Conservation (phyloP, 2,329 filamentous ascomycete genomes). For the Arthroderma sp. region DNA sequence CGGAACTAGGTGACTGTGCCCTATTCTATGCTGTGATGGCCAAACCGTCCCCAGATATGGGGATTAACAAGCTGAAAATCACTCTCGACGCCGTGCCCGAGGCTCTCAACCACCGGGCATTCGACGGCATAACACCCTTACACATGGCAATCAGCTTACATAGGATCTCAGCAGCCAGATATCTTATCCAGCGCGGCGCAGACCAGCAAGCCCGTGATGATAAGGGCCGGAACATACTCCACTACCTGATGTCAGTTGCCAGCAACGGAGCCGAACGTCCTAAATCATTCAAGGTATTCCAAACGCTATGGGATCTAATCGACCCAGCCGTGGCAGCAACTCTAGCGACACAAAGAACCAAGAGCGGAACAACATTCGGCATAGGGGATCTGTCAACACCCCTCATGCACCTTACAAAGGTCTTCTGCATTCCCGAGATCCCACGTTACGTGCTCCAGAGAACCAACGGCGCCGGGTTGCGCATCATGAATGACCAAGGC, state of each 20-base stretch:
- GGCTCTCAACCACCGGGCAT: constrained; percentile 45
- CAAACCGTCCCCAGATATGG: constrained; percentile 14
- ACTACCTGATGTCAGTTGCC: constrained; percentile 26
- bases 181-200: constrained; percentile 54
- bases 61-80: constrained; percentile 21
- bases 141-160: constrained; percentile 48
- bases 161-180: constrained; percentile 29
- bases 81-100: constrained; percentile 50
- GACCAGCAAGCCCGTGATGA: constrained; percentile 53
- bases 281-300: too few relatives aligned
- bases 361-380: too few relatives aligned
- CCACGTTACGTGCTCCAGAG: constrained; percentile 28
- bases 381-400: constrained; percentile 33
- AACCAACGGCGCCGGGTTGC: constrained; percentile 39
- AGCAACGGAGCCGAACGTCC: too few relatives aligned
- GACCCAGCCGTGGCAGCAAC: too few relatives aligned
- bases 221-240: constrained; percentile 55
- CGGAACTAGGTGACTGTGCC: constrained; percentile 31
- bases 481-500: constrained; percentile 13
- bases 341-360: too few relatives aligned
- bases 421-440: constrained; percentile 20
- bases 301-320: too few relatives aligned
- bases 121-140: constrained; percentile 45
- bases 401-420: constrained; percentile 39
- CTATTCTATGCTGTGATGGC: constrained; percentile 53